Conservation (phyloP, 495 filamentous ascomycete genomes). For the Hyphodiscus hymeniophilus region DNA sequence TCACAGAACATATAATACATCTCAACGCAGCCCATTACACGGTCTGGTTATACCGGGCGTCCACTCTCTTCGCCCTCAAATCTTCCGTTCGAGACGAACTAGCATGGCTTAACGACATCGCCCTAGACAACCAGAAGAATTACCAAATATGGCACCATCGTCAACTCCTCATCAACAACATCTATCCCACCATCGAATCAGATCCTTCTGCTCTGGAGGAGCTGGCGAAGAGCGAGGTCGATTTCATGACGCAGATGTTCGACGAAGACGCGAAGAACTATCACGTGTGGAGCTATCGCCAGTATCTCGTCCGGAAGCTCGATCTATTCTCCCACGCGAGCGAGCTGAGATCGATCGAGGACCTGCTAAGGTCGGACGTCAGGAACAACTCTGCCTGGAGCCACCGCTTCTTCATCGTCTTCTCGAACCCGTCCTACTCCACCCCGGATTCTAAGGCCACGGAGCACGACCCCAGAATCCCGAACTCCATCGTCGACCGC, state of each 20-base stretch:
- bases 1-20: constrained; percentile 80
- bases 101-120: constrained; percentile 74
- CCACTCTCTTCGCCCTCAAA: constrained; percentile 58
- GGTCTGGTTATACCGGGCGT: constrained; percentile 91
- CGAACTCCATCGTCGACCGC: constrained; percentile 56
- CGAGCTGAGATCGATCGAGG: constrained; percentile 64
- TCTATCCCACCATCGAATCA: constrained; percentile 45
- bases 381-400: constrained; percentile 97
- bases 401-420: constrained; percentile 86
- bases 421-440: constrained; percentile 49
- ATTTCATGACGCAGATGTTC: constrained; percentile 77
- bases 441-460: constrained; percentile 39
- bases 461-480: constrained; percentile 39
- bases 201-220: constrained; percentile 22
- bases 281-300: constrained; percentile 94
- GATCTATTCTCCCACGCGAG: constrained; percentile 41
- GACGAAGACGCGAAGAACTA: constrained; percentile 90
- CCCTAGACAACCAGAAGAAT: constrained; percentile 83
- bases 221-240: constrained; percentile 47
- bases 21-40: constrained; percentile 98
- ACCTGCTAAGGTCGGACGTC: constrained; percentile 66
- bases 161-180: constrained; percentile 67
- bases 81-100: constrained; percentile 65
- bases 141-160: constrained; percentile 99
- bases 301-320: constrained; percentile 85